A percentile compares a stretch with the other conserved stretches of the same genome.
phyloP scores from a whole-genome alignment of 1,284 basidiomycete species.

The Ceratobasidium sp. region DNA sequence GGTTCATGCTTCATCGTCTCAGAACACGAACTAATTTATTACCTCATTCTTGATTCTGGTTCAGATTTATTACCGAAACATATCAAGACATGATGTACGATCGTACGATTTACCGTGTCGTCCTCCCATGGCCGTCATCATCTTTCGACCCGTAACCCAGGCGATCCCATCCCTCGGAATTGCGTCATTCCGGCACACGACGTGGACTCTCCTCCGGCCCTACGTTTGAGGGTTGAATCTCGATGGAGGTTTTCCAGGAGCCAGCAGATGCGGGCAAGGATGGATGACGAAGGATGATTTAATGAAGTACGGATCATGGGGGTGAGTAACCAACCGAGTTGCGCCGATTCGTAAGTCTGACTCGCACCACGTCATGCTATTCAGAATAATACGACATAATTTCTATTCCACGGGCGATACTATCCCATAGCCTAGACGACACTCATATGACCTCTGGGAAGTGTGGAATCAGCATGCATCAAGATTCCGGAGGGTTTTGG shows the following conservation, averaged over 20 bases:
- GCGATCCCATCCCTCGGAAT: not conserved
- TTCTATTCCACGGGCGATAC: not conserved
- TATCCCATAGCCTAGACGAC: not conserved
- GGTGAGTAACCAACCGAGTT: constrained; percentile 7
- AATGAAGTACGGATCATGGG: not conserved
- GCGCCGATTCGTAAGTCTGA: not conserved
- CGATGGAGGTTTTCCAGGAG: not conserved
- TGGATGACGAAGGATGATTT: not conserved
- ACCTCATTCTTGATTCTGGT: too few relatives aligned
- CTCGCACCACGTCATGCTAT: not conserved
- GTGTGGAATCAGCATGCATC: not conserved
- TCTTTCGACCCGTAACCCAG: not conserved
- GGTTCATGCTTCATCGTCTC: too few relatives aligned
- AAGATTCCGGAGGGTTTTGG: constrained; percentile 3
- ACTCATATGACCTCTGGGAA: too few relatives aligned
- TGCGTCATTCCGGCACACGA: not conserved
- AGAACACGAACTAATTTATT: too few relatives aligned
- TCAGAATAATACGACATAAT: not conserved
- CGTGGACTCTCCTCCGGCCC: not conserved
- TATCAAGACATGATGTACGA: too few relatives aligned
- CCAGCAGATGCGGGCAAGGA: not conserved
- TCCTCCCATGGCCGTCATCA: too few relatives aligned
- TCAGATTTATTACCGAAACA: too few relatives aligned
- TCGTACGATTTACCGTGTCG: too few relatives aligned
- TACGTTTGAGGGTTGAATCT: not conserved